These are phyloP conservation scores for Saposhnikovia divaricata DNA, from an alignment of 129 eudicot species.

Conservation along the genomic window DNA sequence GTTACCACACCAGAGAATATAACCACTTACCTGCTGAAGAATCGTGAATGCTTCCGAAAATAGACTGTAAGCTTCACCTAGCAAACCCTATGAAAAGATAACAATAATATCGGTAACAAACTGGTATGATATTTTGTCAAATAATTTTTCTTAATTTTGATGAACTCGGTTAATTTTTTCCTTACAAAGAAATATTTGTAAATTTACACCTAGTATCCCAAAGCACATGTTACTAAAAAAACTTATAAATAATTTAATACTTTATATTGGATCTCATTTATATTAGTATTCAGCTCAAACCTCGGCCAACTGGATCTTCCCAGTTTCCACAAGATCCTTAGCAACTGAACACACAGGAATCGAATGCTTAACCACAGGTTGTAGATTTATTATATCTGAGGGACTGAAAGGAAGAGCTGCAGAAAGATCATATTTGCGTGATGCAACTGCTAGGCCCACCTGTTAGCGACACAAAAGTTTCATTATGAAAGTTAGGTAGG, in stretches of 20 bases:
- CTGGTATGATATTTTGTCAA: neutral
- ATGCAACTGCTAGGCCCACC: constrained; percentile 81
- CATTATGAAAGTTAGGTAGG: neutral
- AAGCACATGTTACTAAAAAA: neutral
- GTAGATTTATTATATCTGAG: constrained; percentile 68
- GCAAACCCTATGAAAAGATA: constrained; percentile 69
- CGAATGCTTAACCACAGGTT: constrained; percentile 88
- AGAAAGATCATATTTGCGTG: constrained; percentile 76
- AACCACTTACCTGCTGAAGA: constrained; percentile 79
- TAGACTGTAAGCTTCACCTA: constrained; percentile 75
- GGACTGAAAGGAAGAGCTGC: constrained; percentile 60
- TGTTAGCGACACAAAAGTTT: constrained; percentile 21
- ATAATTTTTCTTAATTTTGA: neutral
- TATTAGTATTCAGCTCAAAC: constrained; percentile 26
- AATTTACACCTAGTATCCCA: neutral
- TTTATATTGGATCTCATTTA: neutral
- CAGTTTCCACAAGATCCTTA: constrained; percentile 88
- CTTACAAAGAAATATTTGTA: too few relatives aligned
- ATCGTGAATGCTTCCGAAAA: constrained; percentile 92
- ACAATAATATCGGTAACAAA: neutral
- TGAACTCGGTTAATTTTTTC: neutral
- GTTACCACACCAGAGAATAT: neutral
- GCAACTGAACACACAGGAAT: constrained; percentile 91
- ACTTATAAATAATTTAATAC: neutral
- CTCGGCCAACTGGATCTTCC: constrained; percentile 94